Percentiles rank a stretch among this genome's conserved stretches.
These are phyloP conservation scores for Neurospora sp. DNA, from an alignment of 495 filamentous ascomycete genomes.

Conservation along the genomic window DNA sequence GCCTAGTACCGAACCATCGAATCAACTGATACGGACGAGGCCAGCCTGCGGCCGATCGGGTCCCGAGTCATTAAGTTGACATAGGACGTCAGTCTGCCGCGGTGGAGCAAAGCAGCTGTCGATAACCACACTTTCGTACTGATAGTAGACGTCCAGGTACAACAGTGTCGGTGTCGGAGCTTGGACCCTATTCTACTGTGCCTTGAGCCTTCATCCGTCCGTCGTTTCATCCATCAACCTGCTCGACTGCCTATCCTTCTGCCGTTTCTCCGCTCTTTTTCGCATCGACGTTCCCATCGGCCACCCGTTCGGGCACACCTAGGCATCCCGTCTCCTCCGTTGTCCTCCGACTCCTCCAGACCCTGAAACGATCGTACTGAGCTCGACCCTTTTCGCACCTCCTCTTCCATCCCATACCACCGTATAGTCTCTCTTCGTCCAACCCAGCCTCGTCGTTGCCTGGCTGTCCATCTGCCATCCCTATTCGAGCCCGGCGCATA, in stretches of 20 bases:
- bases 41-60: slow-evolving; percentile 13
- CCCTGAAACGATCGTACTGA: not conserved
- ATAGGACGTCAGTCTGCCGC: slow-evolving; percentile 27
- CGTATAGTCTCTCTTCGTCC: not conserved
- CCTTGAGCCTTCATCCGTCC: not conserved
- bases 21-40: not conserved
- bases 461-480: not conserved
- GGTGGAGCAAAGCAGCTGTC: slow-evolving; percentile 11
- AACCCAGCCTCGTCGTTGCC: not conserved
- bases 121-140: not conserved
- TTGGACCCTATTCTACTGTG: not conserved
- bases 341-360: not conserved
- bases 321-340: not conserved
- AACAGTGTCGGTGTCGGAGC: slow-evolving; percentile 1
- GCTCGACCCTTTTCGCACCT: not conserved
- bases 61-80: slow-evolving; percentile 33
- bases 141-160: slow-evolving; percentile 1
- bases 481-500: not conserved
- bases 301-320: not conserved
- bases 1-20: not conserved
- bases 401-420: not conserved
- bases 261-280: not conserved
- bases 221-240: slow-evolving; percentile 1
- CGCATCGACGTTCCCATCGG: not conserved
- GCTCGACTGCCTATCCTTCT: not conserved